Percentiles rank a stretch among this genome's conserved stretches.
phyloP scores from a whole-genome alignment of 2,329 filamentous ascomycete genomes.

The Periconia sp. region DNA sequence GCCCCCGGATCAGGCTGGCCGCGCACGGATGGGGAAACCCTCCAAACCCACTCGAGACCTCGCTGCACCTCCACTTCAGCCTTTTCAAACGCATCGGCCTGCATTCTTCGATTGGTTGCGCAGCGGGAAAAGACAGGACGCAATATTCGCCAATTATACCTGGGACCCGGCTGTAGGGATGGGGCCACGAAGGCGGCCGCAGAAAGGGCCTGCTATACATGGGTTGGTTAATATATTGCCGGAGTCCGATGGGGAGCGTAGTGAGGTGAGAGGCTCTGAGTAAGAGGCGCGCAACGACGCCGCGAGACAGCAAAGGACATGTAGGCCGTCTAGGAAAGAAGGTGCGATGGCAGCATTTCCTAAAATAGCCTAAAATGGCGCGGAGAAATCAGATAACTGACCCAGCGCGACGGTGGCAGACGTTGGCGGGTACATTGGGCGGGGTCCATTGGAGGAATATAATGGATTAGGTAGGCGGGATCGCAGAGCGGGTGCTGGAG shows the following conservation, averaged over 20 bases:
- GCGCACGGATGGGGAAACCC: constrained; percentile 7
- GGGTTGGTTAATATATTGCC: constrained; percentile 3
- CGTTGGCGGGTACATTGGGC: background rate
- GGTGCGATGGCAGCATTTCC: background rate
- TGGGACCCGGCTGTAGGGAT: background rate
- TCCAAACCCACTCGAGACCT: background rate
- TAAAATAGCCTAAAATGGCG: constrained; percentile 4
- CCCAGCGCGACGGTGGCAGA: background rate
- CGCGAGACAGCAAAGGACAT: background rate
- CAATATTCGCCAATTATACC: background rate
- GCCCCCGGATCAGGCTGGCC: background rate
- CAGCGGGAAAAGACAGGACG: background rate
- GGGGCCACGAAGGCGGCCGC: constrained; percentile 1
- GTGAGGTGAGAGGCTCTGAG: background rate
- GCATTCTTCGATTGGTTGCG: background rate
- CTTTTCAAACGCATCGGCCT: background rate
- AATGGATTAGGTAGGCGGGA: background rate
- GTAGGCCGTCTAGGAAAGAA: background rate
- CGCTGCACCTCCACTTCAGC: background rate
- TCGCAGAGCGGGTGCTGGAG: background rate
- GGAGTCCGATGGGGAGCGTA: constrained; percentile 3
- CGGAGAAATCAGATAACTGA: background rate
- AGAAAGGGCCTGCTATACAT: background rate
- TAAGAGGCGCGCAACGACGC: background rate
- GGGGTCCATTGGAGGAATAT: background rate